These are phyloP conservation scores for Cyberlindnera meyerae DNA, from an alignment of 805 yeast species.

Conservation along the genomic window DNA sequence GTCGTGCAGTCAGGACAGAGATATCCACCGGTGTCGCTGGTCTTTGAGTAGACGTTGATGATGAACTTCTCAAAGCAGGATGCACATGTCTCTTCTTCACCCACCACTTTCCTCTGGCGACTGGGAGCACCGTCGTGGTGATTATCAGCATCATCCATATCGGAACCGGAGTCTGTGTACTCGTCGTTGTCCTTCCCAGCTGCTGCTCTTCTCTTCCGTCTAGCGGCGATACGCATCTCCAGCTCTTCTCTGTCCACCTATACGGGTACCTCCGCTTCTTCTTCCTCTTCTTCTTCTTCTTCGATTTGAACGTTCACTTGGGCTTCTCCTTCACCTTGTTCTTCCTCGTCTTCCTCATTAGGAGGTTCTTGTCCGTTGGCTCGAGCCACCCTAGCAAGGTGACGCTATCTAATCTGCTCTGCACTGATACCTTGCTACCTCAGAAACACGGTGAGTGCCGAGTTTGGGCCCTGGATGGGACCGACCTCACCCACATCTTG, in stretches of 20 bases:
- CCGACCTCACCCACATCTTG: slow-evolving; percentile 18
- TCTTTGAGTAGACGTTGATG: slow-evolving; percentile 62
- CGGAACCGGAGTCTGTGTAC: slow-evolving; percentile 32
- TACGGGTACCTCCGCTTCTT: slow-evolving; percentile 10
- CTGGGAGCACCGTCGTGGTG: slow-evolving; percentile 16
- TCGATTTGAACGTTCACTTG: slow-evolving; percentile 27
- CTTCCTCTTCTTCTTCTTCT: slow-evolving; percentile 25
- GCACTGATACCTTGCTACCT: slow-evolving; percentile 87
- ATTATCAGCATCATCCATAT: too few species aligned
- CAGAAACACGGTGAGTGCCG: slow-evolving; percentile 85
- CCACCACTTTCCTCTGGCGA: slow-evolving; percentile 29
- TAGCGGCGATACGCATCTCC: slow-evolving; percentile 35
- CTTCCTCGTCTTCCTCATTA: slow-evolving; percentile 27
- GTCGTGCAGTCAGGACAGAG: slow-evolving; percentile 60
- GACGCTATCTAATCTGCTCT: slow-evolving; percentile 58
- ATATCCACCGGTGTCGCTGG: slow-evolving; percentile 52
- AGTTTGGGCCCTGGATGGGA: slow-evolving; percentile 55
- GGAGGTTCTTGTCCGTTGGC: slow-evolving; percentile 12
- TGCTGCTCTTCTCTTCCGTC: slow-evolving; percentile 38
- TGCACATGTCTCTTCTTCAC: slow-evolving; percentile 56
- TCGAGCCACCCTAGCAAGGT: slow-evolving; percentile 29
- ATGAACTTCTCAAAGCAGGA: slow-evolving; percentile 56
- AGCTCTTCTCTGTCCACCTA: slow-evolving; percentile 25
- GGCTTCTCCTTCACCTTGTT: slow-evolving; percentile 17
- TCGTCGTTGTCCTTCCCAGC: slow-evolving; percentile 29